Evolutionary conservation across 139 green algal species (phyloP), one percentile per base, ranked within the genome.

Genomic region (Chlorella sp.): DNA sequence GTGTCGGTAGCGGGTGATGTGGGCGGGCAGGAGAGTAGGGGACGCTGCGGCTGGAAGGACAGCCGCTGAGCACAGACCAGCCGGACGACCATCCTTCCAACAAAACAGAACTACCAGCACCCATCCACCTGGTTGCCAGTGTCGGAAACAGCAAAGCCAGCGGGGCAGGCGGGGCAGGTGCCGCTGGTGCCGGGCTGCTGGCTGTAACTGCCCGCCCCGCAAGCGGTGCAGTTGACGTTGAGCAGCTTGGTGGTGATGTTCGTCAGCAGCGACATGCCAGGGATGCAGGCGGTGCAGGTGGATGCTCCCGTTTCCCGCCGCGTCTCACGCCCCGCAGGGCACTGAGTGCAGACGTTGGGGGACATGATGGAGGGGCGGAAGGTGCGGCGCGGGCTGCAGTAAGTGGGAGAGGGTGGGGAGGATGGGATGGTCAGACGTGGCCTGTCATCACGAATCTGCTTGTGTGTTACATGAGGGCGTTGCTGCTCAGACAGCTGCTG

Each of bases 351-450:
- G 16, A 51, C 34, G 67, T 74, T 74, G 34, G 67, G 6, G 67
- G 67, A 36, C 20, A 44, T 47, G 32, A 74, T 74, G 67, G 67
- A 74, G 67, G 67, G 67, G 34, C 67, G 67, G 67, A 74, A 74
- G 67, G 34, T 74, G 67, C 67, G 67, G 17, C 41, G 41, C 26
- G 67, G 67, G 67, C 67, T 47, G 67, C 32, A 23, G 34, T 34
- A 74, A 34, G 67, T 23, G 34, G 67, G 65, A 11, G 65, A 30
- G 44, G 28, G 38, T n/a, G n/a, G 17, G 32, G 1, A 32, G 65
- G 65, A 30, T 73, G n/a, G n/a, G n/a, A n/a, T n/a, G n/a, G n/a
- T n/a, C n/a, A n/a, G n/a, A n/a, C n/a, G n/a, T n/a, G n/a, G n/a
- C n/a, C n/a, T n/a, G n/a, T n/a, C n/a, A n/a, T n/a, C n/a, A n/a